Evolutionary conservation across 148 eudicot genomes (phyloP), one percentile per base, ranked within the genome.

Genomic region (Silene uniflora): DNA sequence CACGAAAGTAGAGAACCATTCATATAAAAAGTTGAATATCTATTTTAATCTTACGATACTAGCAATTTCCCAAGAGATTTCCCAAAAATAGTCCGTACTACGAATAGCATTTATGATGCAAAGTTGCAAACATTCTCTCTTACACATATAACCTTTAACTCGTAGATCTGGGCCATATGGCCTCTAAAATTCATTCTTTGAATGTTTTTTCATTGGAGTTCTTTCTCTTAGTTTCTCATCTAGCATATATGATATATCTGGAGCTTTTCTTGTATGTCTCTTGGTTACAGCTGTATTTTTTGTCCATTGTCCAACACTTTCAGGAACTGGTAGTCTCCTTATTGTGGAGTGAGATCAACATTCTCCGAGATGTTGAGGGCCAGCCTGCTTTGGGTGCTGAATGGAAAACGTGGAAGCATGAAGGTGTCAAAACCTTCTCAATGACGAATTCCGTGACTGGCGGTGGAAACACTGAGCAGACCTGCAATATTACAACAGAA

Each of bases 271-370:
- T 72, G 2, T 29, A 46, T 18, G 19, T 78, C 69, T 74, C 24
- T 75, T 77, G 71, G 42, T 78, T 72, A 68, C 63, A 61, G 70
- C 27, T 17, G 23, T 18, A 29, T 71, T 58, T 39, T 79, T 23
- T 56, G 24, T 39, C 29, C 74, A 61, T 23, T 56, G 24, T 39
- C 23, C 75, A 68, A 17, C 72, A 42, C 69, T 21, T 82, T 74
- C 86, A 95, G 99, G 99, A 95, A 84, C 72, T 95, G 72, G 83
- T 84, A 63, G 88, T 82, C 82, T 89, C 94, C 69, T 84, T 95
- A 60, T 69, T 83, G 78, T 95, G 97, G 99, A 84, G 84, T 72
- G 88, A 89, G 79, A 85, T 92, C 68, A 82, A 79, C 84, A 73
- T 77, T 68, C 80, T 86, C 32, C 74, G 84, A 77, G 87, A 81